Base-by-base conservation (phyloP, 768 basidiomycete genomes). In the Lyophyllum atratum region DNA sequence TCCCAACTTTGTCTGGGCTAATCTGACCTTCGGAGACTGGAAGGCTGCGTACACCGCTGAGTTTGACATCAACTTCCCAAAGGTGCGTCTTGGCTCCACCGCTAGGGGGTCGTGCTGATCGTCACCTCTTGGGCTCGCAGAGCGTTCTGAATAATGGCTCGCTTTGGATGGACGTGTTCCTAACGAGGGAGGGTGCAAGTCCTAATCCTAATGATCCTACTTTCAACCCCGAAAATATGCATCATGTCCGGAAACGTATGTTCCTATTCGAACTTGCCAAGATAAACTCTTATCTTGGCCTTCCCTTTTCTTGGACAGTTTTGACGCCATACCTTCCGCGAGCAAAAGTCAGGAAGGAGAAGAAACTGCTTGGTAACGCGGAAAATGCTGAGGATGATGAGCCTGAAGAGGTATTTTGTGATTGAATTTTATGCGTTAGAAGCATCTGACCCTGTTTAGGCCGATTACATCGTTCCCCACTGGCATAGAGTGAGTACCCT, bases 251-350 rank as follows among this genome's bases (percentile, higher is more conserved):
- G 52, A 93, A 93, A 74, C 74, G 93, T 93, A 61, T 33, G 87
- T 76, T 33, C 39, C 54, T 33, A 37, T 61, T 54, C 19, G 6
- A 33, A 8, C 54, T 25, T 40, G 34, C 28, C 14, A 19, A 25
- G 33, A 31, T 33, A 49, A 47, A 58, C 47, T 15, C 25, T 52
- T 34, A 40, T 8, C 28, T 25, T 54, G 34, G 40, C 1, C 15
- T 31, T 9, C 17, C 22, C 31, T 47, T 48, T 60, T 26, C 17
- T 40, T 31, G 12, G 3, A 6, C 54, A 97, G 95, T 89, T 26
- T 75, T 99, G 60, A 96, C 93, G 1, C 86, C 91, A n/a, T 95
- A 94, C 70, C 64, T 90, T 29, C 82, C 89, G 6, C 89, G 84
- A 64, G 64, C 75, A 21, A 94, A 90, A 69, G 70, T 82, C 9